Evolutionary conservation across 2,329 filamentous ascomycete species (phyloP).

Genomic region (Fusarium neocosmosporiellum): DNA sequence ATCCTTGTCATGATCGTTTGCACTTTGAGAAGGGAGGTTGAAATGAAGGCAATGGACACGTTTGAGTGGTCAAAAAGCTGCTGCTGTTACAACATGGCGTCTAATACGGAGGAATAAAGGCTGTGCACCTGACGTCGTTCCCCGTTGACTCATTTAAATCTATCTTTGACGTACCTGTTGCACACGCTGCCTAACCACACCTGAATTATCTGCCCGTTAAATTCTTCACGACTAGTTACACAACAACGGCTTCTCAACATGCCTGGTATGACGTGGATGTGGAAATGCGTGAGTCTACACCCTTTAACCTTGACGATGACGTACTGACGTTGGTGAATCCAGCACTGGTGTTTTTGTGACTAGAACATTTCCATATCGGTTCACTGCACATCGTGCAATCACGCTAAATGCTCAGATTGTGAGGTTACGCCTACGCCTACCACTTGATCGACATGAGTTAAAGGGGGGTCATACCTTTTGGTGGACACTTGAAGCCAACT

Average conservation of each 20-base stretch:
- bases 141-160: not conserved
- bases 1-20: not conserved
- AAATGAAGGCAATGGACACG: not conserved
- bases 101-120: not conserved
- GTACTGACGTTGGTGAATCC: not conserved
- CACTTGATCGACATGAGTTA: not conserved
- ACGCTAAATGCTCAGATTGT: conserved; percentile 2
- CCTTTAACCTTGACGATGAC: not conserved
- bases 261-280: not conserved
- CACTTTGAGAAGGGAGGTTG: not conserved
- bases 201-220: not conserved
- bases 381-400: not conserved
- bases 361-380: conserved; percentile 1
- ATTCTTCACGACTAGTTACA: not conserved
- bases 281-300: not conserved
- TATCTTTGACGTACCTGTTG: not conserved
- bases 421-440: not conserved
- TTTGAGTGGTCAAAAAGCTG: not conserved
- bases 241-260: not conserved
- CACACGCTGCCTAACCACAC: not conserved
- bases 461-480: not conserved
- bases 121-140: not conserved
- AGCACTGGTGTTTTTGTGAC: not conserved
- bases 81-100: not conserved
- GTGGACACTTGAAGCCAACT: not conserved